Evolutionary conservation across 129 eudicot genomes (phyloP), one percentile per base, ranked within the genome.

Genomic region (Artemisia argyi): DNA sequence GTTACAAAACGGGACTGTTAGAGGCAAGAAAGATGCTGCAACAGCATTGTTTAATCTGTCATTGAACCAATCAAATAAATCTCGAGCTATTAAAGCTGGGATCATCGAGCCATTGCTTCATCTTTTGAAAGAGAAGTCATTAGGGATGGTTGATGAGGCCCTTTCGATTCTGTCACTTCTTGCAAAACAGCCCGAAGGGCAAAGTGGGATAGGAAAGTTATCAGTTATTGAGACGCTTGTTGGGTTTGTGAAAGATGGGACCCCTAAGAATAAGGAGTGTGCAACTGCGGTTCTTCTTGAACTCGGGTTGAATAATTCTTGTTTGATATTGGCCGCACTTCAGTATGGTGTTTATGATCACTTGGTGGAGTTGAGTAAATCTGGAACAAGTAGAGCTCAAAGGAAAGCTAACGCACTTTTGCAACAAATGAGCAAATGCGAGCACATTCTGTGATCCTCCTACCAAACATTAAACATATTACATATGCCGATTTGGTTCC

Each of bases 91-190:
- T n/a, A 82, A 84, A 68, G 93, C 88, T n/a, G 96, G 96, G 56
- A 81, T 90, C 17, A 82, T 87, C 46, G 81, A 79, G 57, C 88
- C 93, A 13, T 68, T 90, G 77, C 82, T 90, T 63, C 77, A 75
- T 47, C 79, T 87, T 66, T 66, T 87, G 4, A 83, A 81, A 52
- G 91, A 90, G 1, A 82, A 73, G 76, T 73, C 72, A 3, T 71
- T 82, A 73, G 92, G 79, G 18, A 90, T 90, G 96, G 84, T 90
- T 30, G 92, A 90, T 76, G 93, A 90, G 68, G 91, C 93, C 9
- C 83, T 87, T 35, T 90, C 90, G 4, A 80, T 90, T 58, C 67
- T 90, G 35, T 71, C 87, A 57, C 85, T 90, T n/a, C 79, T 90
- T 70, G 85, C 80, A 12, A 80, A 91, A 18, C 88, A 82, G 61